A percentile compares a stretch with the other conserved stretches of the same genome.
Conservation (phyloP, 306 rosid genomes). For the Acacia acuminata region DNA sequence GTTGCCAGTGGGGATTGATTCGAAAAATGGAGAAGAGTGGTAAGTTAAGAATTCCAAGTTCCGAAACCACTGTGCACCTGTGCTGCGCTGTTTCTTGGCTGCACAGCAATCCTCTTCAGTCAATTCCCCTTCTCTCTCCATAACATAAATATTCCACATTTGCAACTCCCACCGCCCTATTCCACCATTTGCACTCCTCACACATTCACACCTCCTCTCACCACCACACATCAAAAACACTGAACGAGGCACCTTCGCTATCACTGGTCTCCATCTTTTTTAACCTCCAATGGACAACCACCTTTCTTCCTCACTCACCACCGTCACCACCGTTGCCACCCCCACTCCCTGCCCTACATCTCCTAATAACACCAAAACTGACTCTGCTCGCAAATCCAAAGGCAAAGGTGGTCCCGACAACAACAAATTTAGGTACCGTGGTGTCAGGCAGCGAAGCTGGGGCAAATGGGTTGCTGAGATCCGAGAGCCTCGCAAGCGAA, state of each 20-base stretch:
- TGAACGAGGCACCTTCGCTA: slow-evolving; percentile 61
- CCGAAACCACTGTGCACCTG: slow-evolving; percentile 48
- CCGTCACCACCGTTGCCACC: slow-evolving; percentile 35
- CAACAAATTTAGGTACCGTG: slow-evolving; percentile 86
- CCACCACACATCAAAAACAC: slow-evolving; percentile 40
- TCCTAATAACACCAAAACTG: slow-evolving; percentile 18
- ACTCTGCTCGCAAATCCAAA: slow-evolving; percentile 13
- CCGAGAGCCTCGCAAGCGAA: slow-evolving; percentile 88
- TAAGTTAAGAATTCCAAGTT: slow-evolving; percentile 41
- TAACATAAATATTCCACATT: slow-evolving; percentile 4
- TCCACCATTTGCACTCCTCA: slow-evolving; percentile 72
- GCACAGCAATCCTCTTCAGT: slow-evolving; percentile 35
- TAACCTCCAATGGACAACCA: slow-evolving; percentile 46
- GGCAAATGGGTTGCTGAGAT: slow-evolving; percentile 99
- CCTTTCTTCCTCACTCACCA: neutral
- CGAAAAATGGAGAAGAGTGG: neutral
- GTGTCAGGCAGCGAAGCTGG: slow-evolving; percentile 95
- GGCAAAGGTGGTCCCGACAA: slow-evolving; percentile 98
- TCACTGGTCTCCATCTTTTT: slow-evolving; percentile 37
- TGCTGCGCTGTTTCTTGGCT: slow-evolving; percentile 41
- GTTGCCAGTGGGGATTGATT: neutral
- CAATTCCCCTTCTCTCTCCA: slow-evolving; percentile 12
- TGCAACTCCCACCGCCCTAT: slow-evolving; percentile 72
- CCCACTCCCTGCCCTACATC: slow-evolving; percentile 33
- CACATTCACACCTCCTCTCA: slow-evolving; percentile 38